Base-by-base conservation (phyloP, 352 stramenopile genomes). In the Globisporangium middletonii region DNA sequence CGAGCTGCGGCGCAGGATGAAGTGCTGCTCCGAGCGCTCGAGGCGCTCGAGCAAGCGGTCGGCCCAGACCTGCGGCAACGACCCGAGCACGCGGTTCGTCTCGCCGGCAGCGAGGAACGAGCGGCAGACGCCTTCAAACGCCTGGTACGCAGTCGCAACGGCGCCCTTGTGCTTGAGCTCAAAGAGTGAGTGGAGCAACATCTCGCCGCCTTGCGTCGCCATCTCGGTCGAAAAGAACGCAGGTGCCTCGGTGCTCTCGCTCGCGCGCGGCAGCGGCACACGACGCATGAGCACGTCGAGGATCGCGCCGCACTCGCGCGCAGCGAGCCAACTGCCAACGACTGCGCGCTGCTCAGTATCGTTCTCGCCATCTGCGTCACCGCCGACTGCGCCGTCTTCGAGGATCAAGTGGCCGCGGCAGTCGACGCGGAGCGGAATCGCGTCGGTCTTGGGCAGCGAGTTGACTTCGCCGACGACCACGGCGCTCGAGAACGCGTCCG, bases 161-260 rank as follows among this genome's bases (percentile, higher is more conserved):
- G 86, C 87, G 2, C 88, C 88, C 58, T 92, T 91, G 72, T 97
- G 88, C 57, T 95, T 95, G 18, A 97, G 72, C 42, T 89, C 79
- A 57, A 94, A 90, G 16, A 97, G 63, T 49, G 86, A 81, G 62
- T 92, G 81, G 5, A 96, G 61, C 18, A 96, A 69, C 50, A 73
- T 79, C 51, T 93, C 83, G 15, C 86, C 88, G 37, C 70, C 71
- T 18, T 66, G 62, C n/a, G 77, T 61, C 7, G 83, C 77, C 57
- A 80, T 79, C 19, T 86, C 73, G 19, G 69, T 63, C 2, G 77
- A 71, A 43, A 87, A 79, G n/a, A 76, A 75, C 23, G 69, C 55
- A 8, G 70, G 50, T 16, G 12, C 13, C 6, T 51, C 19, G 23
- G 26, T 18, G 27, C 27, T 30, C 9, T 51, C 28, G 37, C 69